These are phyloP conservation scores for Colletotrichum cuscutae DNA, from an alignment of 2,329 filamentous ascomycete genomes.

Conservation along the genomic window DNA sequence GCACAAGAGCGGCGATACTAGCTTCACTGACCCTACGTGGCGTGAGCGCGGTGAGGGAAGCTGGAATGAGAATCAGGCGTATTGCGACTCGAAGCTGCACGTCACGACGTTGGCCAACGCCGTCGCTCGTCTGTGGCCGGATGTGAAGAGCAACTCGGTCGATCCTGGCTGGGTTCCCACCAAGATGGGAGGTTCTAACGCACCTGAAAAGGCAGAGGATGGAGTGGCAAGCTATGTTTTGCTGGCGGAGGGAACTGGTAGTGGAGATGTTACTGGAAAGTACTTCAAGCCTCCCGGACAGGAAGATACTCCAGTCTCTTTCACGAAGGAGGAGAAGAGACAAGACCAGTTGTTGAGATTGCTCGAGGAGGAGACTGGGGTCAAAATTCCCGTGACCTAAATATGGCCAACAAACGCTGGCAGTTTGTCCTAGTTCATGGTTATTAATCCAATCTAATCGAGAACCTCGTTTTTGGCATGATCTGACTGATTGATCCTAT, in stretches of 20 bases:
- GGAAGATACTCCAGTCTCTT: conserved; percentile 41
- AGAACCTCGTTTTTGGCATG: not conserved
- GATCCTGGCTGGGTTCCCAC: conserved; percentile 66
- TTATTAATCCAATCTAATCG: not conserved
- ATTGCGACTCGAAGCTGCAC: conserved; percentile 66
- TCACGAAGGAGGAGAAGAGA: conserved; percentile 47
- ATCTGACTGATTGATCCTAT: not conserved
- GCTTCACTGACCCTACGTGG: conserved; percentile 49
- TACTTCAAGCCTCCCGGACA: conserved; percentile 50
- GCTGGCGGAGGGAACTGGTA: conserved; percentile 53
- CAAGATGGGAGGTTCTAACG: conserved; percentile 61
- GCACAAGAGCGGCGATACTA: conserved; percentile 58
- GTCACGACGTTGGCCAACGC: conserved; percentile 65
- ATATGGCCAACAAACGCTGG: not conserved
- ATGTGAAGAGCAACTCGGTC: conserved; percentile 56
- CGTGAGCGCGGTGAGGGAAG: conserved; percentile 47
- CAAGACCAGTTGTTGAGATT: conserved; percentile 56
- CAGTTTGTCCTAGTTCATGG: not conserved
- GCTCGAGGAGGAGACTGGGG: conserved; percentile 43
- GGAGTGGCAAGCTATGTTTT: conserved; percentile 58
- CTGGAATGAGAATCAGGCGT: conserved; percentile 47
- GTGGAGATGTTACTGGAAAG: conserved; percentile 45
- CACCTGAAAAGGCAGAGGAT: conserved; percentile 57
- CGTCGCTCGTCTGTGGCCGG: conserved; percentile 56
- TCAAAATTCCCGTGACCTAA: not conserved